Evolutionary conservation across 768 basidiomycete species (phyloP).

Genomic region (Russula virescens): DNA sequence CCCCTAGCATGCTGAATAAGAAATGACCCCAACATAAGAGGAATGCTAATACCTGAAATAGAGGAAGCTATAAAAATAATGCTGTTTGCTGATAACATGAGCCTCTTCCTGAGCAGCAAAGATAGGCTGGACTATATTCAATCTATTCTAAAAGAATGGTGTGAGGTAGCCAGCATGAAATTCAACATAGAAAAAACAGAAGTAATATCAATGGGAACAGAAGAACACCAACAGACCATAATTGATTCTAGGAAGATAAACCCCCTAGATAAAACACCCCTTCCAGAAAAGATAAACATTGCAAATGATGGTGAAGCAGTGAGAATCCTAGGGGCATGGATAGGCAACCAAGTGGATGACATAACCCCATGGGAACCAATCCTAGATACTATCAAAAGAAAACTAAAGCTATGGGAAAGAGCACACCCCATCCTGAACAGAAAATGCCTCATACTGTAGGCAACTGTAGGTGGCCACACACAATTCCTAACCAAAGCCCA

Average conservation of each 20-base stretch:
- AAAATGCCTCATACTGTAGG: not conserved
- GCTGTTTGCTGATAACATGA: slow-evolving; percentile 1
- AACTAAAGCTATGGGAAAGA: not conserved
- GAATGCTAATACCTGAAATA: not conserved
- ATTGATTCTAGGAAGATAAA: not conserved
- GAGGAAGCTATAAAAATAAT: not conserved
- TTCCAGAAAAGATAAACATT: not conserved
- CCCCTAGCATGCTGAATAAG: not conserved
- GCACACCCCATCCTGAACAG: not conserved
- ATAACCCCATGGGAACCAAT: not conserved
- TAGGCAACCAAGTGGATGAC: not conserved
- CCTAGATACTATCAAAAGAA: not conserved
- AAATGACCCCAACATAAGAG: not conserved
- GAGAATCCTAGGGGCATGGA: not conserved
- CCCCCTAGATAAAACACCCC: not conserved
- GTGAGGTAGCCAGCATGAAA: slow-evolving; percentile 35
- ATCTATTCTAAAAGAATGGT: slow-evolving; percentile 36
- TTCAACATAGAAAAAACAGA: slow-evolving; percentile 41
- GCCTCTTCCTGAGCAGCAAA: slow-evolving; percentile 26
- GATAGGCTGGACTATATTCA: slow-evolving; percentile 30
- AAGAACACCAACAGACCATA: slow-evolving; percentile 8
- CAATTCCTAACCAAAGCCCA: not conserved
- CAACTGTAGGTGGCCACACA: not conserved
- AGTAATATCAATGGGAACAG: slow-evolving; percentile 33
- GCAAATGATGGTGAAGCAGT: not conserved